phyloP scores from a whole-genome alignment of 164 flowering plant species.

The Pachysandra terminalis region DNA sequence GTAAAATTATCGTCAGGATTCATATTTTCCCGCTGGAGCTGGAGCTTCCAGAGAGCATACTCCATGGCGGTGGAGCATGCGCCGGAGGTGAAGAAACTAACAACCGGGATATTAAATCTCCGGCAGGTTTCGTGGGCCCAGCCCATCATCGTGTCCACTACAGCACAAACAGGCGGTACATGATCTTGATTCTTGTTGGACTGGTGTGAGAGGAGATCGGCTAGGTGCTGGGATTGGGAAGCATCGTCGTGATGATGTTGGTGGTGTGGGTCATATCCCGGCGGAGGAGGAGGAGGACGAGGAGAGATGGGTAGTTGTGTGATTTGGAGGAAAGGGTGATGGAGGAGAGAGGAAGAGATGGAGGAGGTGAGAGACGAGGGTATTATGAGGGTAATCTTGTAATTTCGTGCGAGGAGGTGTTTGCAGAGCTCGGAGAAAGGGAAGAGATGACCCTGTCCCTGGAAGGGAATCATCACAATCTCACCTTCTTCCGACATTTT shows the following conservation, averaged over 20 bases:
- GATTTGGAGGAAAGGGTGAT: slow-evolving; percentile 28
- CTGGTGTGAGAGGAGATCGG: slow-evolving; percentile 19
- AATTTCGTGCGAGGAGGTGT: slow-evolving; percentile 29
- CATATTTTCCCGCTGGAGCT: slow-evolving; percentile 18
- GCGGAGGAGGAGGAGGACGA: slow-evolving; percentile 12
- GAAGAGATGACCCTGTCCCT: slow-evolving; percentile 57
- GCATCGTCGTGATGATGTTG: slow-evolving; percentile 9
- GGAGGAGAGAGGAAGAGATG: slow-evolving; percentile 27
- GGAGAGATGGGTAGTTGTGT: slow-evolving; percentile 20
- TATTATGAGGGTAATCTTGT: slow-evolving; percentile 36
- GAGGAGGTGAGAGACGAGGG: slow-evolving; percentile 38
- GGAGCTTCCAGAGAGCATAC: slow-evolving; percentile 36
- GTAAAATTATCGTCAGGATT: slow-evolving; percentile 27
- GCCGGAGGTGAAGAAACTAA: slow-evolving; percentile 53
- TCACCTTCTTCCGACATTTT: too few species aligned
- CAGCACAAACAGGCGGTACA: slow-evolving; percentile 28
- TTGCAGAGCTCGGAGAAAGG: slow-evolving; percentile 57
- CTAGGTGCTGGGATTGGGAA: slow-evolving; percentile 22
- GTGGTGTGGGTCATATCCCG: slow-evolving; percentile 4
- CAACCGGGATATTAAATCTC: slow-evolving; percentile 29
- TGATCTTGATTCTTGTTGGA: slow-evolving; percentile 8
- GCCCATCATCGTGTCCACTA: slow-evolving; percentile 48
- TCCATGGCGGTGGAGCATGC: slow-evolving; percentile 53
- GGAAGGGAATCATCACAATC: slow-evolving; percentile 40
- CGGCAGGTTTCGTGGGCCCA: slow-evolving; percentile 32